Evolutionary conservation across 2,329 filamentous ascomycete genomes (phyloP), one percentile per base, ranked within the genome.

Genomic region (Ophiobolus disseminans): DNA sequence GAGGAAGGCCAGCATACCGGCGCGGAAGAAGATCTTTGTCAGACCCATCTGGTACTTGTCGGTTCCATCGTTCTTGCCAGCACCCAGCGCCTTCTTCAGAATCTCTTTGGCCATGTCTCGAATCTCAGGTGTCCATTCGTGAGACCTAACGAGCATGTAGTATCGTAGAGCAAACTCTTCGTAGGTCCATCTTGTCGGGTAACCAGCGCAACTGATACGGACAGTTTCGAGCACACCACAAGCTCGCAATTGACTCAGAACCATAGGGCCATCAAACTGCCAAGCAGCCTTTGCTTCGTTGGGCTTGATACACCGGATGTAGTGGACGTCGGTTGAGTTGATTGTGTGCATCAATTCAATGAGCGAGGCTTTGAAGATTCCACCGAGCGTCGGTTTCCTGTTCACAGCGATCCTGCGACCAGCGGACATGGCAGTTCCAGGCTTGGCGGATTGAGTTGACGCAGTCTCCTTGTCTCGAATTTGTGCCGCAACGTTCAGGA

Each of bases 231-330:
- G 84, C 28, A 99, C 95, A 92, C 94, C 94, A 77, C 94, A 99
- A 76, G 94, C 94, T 75, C 95, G 87, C 65, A 99, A 81, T 75
- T 99, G 94, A 75, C 91, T 96, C 53, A 99, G 83, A 61, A 99
- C 94, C 94, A 99, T 99, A 3, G 95, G 94, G 0, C 94, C 94
- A 71, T 99, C 94, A 55, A 97, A 99, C 66, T 95, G 93, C 94
- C 94, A 99, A 0, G 94, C 86, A 67, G 90, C 90, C 76, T 99
- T 99, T 40, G 86, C 90, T 76, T 99, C 94, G 72, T 99, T 99
- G 23, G 94, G 94, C 78, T 99, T 99, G 77, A 99, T 97, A 74
- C 94, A 99, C 62, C 94, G 87, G 69, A 99, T 99, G 75, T 99
- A 99, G 75, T 99, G 94, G 16, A 97, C 94, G 72, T 99, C 94